phyloP scores from a whole-genome alignment of 169 alveolate genomes.

The Plasmodium malariae region DNA sequence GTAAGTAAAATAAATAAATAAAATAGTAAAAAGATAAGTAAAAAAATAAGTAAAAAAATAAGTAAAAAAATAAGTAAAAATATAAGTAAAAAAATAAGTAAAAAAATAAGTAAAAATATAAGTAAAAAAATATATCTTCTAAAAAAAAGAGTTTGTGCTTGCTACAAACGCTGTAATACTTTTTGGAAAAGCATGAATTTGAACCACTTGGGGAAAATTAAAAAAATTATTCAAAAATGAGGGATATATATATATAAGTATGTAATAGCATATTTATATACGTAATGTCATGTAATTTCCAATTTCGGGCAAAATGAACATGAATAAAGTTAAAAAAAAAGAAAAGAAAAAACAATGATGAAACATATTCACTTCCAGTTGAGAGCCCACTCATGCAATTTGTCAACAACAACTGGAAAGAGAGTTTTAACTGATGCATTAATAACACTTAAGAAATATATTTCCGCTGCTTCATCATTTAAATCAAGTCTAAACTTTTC shows the following conservation, averaged over 20 bases:
- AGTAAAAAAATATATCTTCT: no score
- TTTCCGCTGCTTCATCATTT: slow-evolving; percentile 92
- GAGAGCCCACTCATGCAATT: slow-evolving; percentile 91
- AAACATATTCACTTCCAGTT: slow-evolving; percentile 85
- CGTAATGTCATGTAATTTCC: background rate
- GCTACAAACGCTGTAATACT: background rate
- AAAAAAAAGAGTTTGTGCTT: no score
- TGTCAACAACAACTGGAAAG: slow-evolving; percentile 92
- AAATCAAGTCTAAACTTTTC: slow-evolving; percentile 90
- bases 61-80: no score
- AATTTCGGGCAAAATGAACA: background rate
- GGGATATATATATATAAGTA: background rate
- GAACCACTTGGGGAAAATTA: no score
- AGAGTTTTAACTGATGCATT: slow-evolving; percentile 93
- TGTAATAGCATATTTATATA: background rate
- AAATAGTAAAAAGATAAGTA: no score
- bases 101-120: no score
- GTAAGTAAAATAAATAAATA: no score
- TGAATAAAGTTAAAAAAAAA: background rate
- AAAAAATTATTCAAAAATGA: background rate
- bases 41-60: no score
- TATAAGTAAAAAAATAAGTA: no score
- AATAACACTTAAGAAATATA: slow-evolving; percentile 88
- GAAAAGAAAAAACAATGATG: background rate
- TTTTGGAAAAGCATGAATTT: background rate